phyloP scores from a whole-genome alignment of 1,139 yeast genomes.

The Meyerozyma guilliermondii region DNA sequence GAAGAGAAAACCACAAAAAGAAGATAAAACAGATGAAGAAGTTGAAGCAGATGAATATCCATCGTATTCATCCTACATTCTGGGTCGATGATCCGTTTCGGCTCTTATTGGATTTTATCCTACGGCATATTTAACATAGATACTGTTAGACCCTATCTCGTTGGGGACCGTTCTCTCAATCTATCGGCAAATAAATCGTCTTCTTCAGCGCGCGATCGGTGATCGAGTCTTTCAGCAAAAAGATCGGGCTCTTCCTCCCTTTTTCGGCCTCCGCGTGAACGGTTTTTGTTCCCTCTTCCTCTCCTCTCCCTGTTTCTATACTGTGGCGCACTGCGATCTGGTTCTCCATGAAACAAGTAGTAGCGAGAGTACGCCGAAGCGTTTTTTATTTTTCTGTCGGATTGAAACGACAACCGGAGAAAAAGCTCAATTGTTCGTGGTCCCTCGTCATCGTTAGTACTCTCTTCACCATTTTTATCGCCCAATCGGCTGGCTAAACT shows the following conservation, averaged over 20 bases:
- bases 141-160: constrained; percentile 4
- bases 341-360: constrained; percentile 72
- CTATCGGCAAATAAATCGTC: constrained; percentile 12
- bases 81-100: too few species aligned
- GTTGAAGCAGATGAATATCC: too few species aligned
- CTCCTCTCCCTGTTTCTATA: constrained; percentile 7
- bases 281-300: constrained; percentile 3
- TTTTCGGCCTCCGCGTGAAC: not conserved
- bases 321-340: constrained; percentile 35
- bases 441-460: constrained; percentile 23
- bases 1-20: constrained; percentile 1
- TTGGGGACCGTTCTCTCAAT: constrained; percentile 18
- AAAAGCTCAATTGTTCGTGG: constrained; percentile 29
- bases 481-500: constrained; percentile 29
- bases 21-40: too few species aligned
- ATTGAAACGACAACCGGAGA: constrained; percentile 47
- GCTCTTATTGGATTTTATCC: too few species aligned
- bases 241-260: not conserved
- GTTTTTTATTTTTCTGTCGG: constrained; percentile 55
- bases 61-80: too few species aligned
- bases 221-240: constrained; percentile 3
- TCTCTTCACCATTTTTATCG: constrained; percentile 12
- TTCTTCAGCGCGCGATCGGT: constrained; percentile 18
- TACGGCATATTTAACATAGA: constrained; percentile 2
- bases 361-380: constrained; percentile 61